Conservation (phyloP, 2,329 filamentous ascomycete genomes). For the Fusarium annulatum region DNA sequence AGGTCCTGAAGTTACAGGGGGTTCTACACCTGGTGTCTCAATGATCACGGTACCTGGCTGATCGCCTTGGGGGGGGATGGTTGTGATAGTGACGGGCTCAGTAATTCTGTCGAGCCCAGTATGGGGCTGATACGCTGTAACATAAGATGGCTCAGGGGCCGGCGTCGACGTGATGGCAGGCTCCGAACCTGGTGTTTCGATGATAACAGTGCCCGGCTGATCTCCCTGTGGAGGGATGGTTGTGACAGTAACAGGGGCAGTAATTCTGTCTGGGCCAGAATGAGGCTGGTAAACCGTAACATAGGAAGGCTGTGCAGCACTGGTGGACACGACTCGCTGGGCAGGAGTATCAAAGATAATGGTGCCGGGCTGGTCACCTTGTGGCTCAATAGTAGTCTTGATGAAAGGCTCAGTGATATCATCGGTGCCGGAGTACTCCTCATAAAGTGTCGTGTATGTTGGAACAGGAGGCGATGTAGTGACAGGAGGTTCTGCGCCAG, state of each 20-base stretch:
- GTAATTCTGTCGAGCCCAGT: conserved; percentile 10
- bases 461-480: conserved; percentile 22
- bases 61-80: not conserved
- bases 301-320: conserved; percentile 12
- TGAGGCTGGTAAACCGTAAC: conserved; percentile 10
- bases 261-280: conserved; percentile 6
- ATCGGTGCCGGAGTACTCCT: conserved; percentile 16
- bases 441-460: conserved; percentile 22
- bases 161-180: not conserved
- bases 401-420: conserved; percentile 16
- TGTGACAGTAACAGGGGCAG: conserved; percentile 1
- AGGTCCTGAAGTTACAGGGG: not conserved
- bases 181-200: conserved; percentile 14
- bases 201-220: conserved; percentile 11
- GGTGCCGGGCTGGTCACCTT: conserved; percentile 25
- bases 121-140: conserved; percentile 15
- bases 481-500: conserved; percentile 12
- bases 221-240: conserved; percentile 5
- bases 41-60: not conserved
- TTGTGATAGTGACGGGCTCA: conserved; percentile 5
- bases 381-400: conserved; percentile 22
- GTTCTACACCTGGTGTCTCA: not conserved
- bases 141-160: not conserved
- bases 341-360: conserved; percentile 30
- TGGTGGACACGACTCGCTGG: conserved; percentile 3